Conservation (phyloP, 495 filamentous ascomycete genomes). For the Penicillium cinerascens region DNA sequence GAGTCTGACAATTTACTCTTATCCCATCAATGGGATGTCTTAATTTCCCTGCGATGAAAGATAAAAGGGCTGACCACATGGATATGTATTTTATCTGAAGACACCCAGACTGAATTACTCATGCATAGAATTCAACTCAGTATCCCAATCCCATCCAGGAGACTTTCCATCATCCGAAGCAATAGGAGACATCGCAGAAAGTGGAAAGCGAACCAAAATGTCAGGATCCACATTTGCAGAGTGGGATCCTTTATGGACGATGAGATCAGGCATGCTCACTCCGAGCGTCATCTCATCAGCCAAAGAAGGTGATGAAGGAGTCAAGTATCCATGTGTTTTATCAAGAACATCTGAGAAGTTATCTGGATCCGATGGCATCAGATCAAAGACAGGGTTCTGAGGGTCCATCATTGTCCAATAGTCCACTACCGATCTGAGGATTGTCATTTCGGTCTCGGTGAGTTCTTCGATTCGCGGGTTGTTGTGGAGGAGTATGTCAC, state of each 20-base stretch:
- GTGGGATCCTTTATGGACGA: not conserved
- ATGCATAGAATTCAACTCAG: slow-evolving; percentile 5
- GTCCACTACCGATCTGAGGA: slow-evolving; percentile 16
- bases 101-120: not conserved
- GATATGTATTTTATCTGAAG: no score
- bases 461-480: slow-evolving; percentile 15
- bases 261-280: not conserved
- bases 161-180: slow-evolving; percentile 8
- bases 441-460: slow-evolving; percentile 11
- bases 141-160: slow-evolving; percentile 18
- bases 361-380: not conserved
- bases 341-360: not conserved
- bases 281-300: not conserved
- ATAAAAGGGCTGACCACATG: no score
- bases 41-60: no score
- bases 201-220: slow-evolving; percentile 11
- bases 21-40: no score
- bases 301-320: slow-evolving; percentile 3
- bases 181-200: slow-evolving; percentile 15
- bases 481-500: slow-evolving; percentile 17
- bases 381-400: slow-evolving; percentile 16
- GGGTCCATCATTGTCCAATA: slow-evolving; percentile 30
- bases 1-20: no score
- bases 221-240: slow-evolving; percentile 9
- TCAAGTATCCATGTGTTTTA: slow-evolving; percentile 2